Conservation (phyloP, 225 moss, liverwort and hornwort species). For the Takakia lepidozioides region DNA sequence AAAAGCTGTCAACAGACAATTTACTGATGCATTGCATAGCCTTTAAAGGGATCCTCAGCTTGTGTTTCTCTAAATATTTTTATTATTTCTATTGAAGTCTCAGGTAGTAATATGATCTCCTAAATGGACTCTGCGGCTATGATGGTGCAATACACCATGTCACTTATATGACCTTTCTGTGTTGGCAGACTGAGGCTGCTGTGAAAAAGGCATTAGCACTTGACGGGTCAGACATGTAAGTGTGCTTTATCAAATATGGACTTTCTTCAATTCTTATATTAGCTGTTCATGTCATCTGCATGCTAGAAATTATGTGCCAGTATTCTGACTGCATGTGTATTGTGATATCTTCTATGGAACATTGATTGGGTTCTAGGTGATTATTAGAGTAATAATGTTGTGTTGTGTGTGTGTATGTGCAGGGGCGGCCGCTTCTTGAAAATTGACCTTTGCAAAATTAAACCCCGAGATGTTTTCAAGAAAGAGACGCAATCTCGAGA, state of each 20-base stretch:
- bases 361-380: too few species aligned
- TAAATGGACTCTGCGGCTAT: not conserved
- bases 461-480: conserved; percentile 18
- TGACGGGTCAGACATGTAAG: conserved; percentile 65
- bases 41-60: not conserved
- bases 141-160: not conserved
- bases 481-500: conserved; percentile 35
- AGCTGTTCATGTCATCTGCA: not conserved
- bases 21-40: conserved; percentile 7
- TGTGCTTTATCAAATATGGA: not conserved
- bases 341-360: too few species aligned
- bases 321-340: not conserved
- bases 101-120: not conserved
- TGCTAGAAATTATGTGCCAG: too few species aligned
- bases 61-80: not conserved
- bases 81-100: not conserved
- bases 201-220: conserved; percentile 37
- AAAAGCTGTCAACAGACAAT: conserved; percentile 19
- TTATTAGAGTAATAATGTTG: too few species aligned
- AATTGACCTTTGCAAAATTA: conserved; percentile 61
- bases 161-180: not conserved
- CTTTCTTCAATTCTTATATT: not conserved
- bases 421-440: conserved; percentile 89
- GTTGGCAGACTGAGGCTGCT: conserved; percentile 50
- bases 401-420: conserved; percentile 5